These are phyloP conservation scores for Atractiella rhizophila DNA, from an alignment of 768 basidiomycete genomes.

Conservation along the genomic window DNA sequence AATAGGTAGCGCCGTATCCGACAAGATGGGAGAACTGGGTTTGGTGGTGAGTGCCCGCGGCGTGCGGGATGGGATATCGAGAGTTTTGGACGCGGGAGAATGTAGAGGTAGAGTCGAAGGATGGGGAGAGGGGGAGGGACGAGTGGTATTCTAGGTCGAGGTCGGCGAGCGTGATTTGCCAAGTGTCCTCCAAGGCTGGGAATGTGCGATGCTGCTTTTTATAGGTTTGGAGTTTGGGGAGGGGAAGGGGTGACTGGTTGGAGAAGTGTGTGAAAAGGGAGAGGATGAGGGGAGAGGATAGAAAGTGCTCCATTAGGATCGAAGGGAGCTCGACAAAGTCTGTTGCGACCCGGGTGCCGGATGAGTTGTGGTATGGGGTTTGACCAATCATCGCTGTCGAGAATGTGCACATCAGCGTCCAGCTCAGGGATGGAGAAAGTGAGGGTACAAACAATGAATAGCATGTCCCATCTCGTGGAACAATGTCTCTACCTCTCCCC, in stretches of 20 bases:
- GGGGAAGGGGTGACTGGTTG: constrained; percentile 21
- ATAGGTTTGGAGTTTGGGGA: constrained; percentile 19
- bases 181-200: constrained; percentile 53
- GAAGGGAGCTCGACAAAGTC: constrained; percentile 97
- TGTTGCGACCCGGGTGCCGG: constrained; percentile 89
- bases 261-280: constrained; percentile 32
- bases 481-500: constrained; percentile 79
- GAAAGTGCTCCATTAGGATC: constrained; percentile 95
- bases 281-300: constrained; percentile 57
- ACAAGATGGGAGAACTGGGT: constrained; percentile 87
- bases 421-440: background rate
- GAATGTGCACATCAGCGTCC: background rate
- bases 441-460: constrained; percentile 62
- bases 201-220: constrained; percentile 18
- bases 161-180: constrained; percentile 64
- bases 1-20: constrained; percentile 92
- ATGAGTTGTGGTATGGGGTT: constrained; percentile 91
- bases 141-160: constrained; percentile 84
- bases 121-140: constrained; percentile 28
- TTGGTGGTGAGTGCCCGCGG: constrained; percentile 68
- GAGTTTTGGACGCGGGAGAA: constrained; percentile 33
- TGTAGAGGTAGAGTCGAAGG: constrained; percentile 49
- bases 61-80: constrained; percentile 36
- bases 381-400: constrained; percentile 77
- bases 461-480: constrained; percentile 99